A percentile compares a stretch with the other conserved stretches of the same genome.
Evolutionary conservation across 2,329 filamentous ascomycete genomes (phyloP).

Genomic region (Aspergillus awamori): DNA sequence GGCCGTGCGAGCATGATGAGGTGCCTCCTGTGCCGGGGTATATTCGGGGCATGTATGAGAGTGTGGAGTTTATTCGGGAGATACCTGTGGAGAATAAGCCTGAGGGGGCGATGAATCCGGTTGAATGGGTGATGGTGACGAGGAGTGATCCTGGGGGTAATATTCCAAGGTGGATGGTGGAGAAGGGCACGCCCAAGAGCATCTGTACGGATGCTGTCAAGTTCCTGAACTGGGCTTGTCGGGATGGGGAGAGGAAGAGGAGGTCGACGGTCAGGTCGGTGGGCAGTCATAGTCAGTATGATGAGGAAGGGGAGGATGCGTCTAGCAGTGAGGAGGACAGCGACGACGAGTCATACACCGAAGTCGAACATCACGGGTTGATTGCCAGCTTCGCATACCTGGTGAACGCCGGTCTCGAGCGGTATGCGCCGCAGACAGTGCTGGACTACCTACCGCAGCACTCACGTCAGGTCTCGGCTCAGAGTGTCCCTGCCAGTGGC

Average conservation of each 20-base stretch:
- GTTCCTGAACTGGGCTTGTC: conserved; percentile 76
- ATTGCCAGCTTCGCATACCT: conserved; percentile 41
- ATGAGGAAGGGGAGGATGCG: not conserved
- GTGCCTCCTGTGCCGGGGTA: conserved; percentile 71
- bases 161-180: conserved; percentile 88
- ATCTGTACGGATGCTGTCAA: conserved; percentile 79
- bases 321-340: conserved; percentile 1
- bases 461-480: conserved; percentile 18
- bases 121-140: conserved; percentile 94
- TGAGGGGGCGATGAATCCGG: conserved; percentile 56
- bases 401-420: conserved; percentile 50
- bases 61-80: conserved; percentile 87
- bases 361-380: conserved; percentile 36
- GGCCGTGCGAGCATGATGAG: conserved; percentile 76
- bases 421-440: conserved; percentile 55
- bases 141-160: conserved; percentile 85
- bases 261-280: conserved; percentile 6
- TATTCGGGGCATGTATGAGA: conserved; percentile 86
- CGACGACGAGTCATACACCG: conserved; percentile 25
- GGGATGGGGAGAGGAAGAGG: conserved; percentile 42
- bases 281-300: conserved; percentile 11
- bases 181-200: conserved; percentile 78
- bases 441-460: conserved; percentile 50
- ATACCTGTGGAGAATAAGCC: conserved; percentile 54
- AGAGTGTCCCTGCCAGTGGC: not conserved